Evolutionary conservation across 805 yeast species (phyloP), one percentile per base, ranked within the genome.

Genomic region (Schizosaccharomyces lindneri): DNA sequence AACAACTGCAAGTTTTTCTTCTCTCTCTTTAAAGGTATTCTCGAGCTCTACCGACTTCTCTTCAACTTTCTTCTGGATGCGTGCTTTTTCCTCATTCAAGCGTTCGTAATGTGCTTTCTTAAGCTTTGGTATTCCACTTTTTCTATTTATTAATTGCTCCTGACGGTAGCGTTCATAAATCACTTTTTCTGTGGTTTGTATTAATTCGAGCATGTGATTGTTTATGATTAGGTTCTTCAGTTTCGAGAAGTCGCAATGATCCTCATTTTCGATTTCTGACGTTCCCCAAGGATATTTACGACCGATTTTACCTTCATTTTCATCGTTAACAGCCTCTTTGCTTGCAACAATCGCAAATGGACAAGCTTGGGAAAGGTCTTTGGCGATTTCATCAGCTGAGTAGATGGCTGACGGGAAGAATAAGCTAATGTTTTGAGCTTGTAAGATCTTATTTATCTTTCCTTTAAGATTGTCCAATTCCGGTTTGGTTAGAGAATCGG

Each of bases 1-100:
- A 75, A 90, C 97, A 67, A 87, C 87, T 66, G 88, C 90, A 67
- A 93, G 87, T 71, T 90, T 89, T 67, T 88, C 85, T 75, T 89
- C 97, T 97, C 98, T 93, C 76, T 89, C 95, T 77, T 94, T 86
- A 73, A 93, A 93, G 70, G 97, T 80, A 69, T 87, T 94, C 70
- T 93, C 98, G 75, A 93, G 97, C 59, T 86, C 85, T 75, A 89
- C 89, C 64, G 94, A 87, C 76, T 93, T 97, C 73, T 89, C 97
- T 7, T 97, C 90, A 74, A 93, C 90, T 72, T 85, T 85, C 74
- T 86, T 84, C 79, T 93, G 88, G 70, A 93, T 78, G 43, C 89
- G 84, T 71, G 87, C 93, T 73, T 93, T 97, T 72, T 90, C 97
- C 73, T 93, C 97, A 73, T 88, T 84, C 76, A 85, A 93, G 73